Conservation (phyloP, 1,284 basidiomycete species). For the Cutaneotrichosporon daszewskae region DNA sequence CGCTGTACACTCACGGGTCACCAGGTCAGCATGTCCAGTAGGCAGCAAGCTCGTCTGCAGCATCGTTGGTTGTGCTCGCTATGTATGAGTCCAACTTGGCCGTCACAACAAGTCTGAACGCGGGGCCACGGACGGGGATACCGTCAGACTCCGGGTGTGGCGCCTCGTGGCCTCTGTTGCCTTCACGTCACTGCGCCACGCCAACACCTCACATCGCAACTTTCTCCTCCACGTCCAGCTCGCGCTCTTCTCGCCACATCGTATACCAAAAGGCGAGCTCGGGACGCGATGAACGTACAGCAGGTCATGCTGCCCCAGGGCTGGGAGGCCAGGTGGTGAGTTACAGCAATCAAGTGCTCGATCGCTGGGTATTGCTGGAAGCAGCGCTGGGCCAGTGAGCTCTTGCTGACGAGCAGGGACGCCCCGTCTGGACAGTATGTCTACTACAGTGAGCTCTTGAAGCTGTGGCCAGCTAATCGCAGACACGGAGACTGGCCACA, state of each 20-base stretch:
- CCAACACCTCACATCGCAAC: background rate
- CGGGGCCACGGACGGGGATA: no score
- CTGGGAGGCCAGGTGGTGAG: slow-evolving; percentile 82
- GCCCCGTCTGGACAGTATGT: slow-evolving; percentile 70
- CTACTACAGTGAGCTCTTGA: slow-evolving; percentile 60
- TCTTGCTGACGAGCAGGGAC: slow-evolving; percentile 57
- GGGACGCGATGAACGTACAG: slow-evolving; percentile 24
- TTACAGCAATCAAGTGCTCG: slow-evolving; percentile 1
- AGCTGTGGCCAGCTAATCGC: background rate
- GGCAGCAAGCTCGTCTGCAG: slow-evolving; percentile 45
- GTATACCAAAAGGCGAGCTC: background rate
- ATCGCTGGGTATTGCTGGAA: background rate
- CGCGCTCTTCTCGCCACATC: background rate
- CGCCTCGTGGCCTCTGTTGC: no score
- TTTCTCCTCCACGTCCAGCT: background rate
- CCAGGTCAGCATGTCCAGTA: slow-evolving; percentile 45
- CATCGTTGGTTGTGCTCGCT: no score
- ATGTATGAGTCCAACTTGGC: background rate
- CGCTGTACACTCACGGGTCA: slow-evolving; percentile 37
- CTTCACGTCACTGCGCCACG: background rate
- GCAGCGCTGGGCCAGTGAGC: background rate
- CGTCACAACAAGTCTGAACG: background rate
- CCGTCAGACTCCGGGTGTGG: no score
- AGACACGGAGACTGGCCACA: slow-evolving; percentile 51
- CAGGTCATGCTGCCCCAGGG: slow-evolving; percentile 62